Base-by-base conservation (phyloP, 768 basidiomycete genomes). In the Lactarius evosmus region DNA sequence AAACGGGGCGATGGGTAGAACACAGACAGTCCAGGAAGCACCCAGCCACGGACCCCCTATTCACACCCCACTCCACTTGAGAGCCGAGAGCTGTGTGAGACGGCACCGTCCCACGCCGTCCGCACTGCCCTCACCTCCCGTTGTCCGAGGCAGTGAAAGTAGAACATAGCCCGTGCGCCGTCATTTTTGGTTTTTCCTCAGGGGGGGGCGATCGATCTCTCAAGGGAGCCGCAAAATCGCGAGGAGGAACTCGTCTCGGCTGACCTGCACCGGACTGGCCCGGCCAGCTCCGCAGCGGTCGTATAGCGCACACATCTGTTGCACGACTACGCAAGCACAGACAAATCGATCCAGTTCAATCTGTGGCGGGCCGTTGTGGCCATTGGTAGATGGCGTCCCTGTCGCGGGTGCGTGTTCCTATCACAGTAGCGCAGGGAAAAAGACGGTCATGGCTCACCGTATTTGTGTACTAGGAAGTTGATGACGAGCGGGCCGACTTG, bases 271-370 rank as follows among this genome's bases (percentile, higher is more conserved):
- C 17, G 52, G 17, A 12, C 4, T 14, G 17, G 29, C 32, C 0
- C 30, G 22, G 25, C 25, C 27, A 27, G 50, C 58, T 8, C n/a
- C 49, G 27, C 58, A 52, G 17, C 50, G 49, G 17, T 60, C 58
- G 19, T 52, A 60, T 5, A 60, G 49, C 25, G 22, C 49, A 52
- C 49, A 60, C 50, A 60, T 51, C 25, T 52, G 58, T 27, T 60
- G 46, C 3, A 60, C 34, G 49, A 60, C 58, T 16, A 60, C 50
- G 49, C 58, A 60, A 0, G 58, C 58, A 19, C 58, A 60, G 25
- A 60, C 58, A 14, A 60, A 60, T 9, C 58, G 58, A 30, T 60
- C 58, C 27, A 60, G 36, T 36, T 60, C 50, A 11, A 60, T 60
- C 25, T 52, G 49, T 17, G 50, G 58, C 1, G 34, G 17, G 9